phyloP scores from a whole-genome alignment of 2,329 filamentous ascomycete species.

The Fusarium buharicum region DNA sequence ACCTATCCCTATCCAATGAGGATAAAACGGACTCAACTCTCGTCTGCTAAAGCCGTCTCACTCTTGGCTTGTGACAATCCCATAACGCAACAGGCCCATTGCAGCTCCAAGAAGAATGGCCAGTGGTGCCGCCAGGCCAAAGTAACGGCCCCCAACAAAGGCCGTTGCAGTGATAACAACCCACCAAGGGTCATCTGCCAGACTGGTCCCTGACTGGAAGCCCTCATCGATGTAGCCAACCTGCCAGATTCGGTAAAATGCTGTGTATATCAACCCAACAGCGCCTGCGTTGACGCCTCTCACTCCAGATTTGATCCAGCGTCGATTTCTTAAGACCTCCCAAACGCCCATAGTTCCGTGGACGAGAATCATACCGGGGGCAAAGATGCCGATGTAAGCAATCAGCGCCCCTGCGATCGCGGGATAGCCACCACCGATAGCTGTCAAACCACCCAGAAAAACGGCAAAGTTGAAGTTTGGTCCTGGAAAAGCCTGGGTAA shows the following conservation, averaged over 20 bases:
- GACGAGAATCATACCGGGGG: slow-evolving; percentile 60
- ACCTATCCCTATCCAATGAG: too few species aligned
- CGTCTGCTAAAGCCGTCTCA: accelerated
- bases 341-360: slow-evolving; percentile 67
- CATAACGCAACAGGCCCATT: slow-evolving; percentile 16
- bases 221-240: slow-evolving; percentile 67
- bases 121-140: slow-evolving; percentile 2
- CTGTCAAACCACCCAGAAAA: slow-evolving; percentile 63
- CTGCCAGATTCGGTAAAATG: slow-evolving; percentile 71
- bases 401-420: slow-evolving; percentile 61
- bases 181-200: slow-evolving; percentile 71
- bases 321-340: slow-evolving; percentile 58
- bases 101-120: slow-evolving; percentile 12
- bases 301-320: slow-evolving; percentile 60
- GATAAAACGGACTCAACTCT: neutral
- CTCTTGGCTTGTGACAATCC: neutral
- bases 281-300: slow-evolving; percentile 69
- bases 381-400: slow-evolving; percentile 64
- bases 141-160: slow-evolving; percentile 13
- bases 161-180: slow-evolving; percentile 64
- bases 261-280: slow-evolving; percentile 71
- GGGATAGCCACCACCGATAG: slow-evolving; percentile 52
- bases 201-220: slow-evolving; percentile 59
- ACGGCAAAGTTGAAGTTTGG: slow-evolving; percentile 65
- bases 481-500: slow-evolving; percentile 74